Base-by-base conservation (phyloP, 352 stramenopile genomes). In the Pythium brassicae region DNA sequence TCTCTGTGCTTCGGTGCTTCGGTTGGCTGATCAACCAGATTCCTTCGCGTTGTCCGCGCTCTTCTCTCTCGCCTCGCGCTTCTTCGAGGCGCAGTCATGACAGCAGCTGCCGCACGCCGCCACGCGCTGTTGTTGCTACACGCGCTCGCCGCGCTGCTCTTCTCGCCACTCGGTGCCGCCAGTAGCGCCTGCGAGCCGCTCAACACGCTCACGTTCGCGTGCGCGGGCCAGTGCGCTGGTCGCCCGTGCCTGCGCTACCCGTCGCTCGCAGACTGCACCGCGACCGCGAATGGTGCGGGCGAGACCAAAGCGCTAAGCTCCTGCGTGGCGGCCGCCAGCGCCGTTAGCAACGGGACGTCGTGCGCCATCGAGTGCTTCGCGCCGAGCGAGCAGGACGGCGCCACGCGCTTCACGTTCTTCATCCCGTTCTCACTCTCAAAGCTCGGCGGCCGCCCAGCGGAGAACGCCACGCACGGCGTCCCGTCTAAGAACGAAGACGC, bases 351-450 rank as follows among this genome's bases (percentile, higher is more conserved):
- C 47, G 23, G n/a, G 15, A 44, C 27, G 10, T 29, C 40, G 14
- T 62, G 56, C 19, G 49, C 23, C 20, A 25, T 62, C 27, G 56
- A 62, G 56, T 62, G 56, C 34, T 62, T 62, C 48, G 50, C 47
- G 35, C 19, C 22, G 15, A 55, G 45, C 55, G 55, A 39, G 22
- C 46, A 37, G n/a, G 46, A 53, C 1, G 8, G 7, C 7, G 27
- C 25, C 9, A 44, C 39, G n/a, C 42, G 22, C 17, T 62, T 62
- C 32, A 50, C 29, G 17, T 57, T 62, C 48, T 62, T 62, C 32
- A 57, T 62, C 27, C 56, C 48, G 32, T 61, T 55, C n/a, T 61
- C 55, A 6, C 40, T 37, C 43, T 51, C 32, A 15, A 62, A 23
- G 14, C 25, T 62, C 8, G 48, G 40, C 7, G 50, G 39, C 5